These are phyloP conservation scores for Chrysoporthe deuterocubensis DNA, from an alignment of 2,329 filamentous ascomycete species.

Conservation along the genomic window DNA sequence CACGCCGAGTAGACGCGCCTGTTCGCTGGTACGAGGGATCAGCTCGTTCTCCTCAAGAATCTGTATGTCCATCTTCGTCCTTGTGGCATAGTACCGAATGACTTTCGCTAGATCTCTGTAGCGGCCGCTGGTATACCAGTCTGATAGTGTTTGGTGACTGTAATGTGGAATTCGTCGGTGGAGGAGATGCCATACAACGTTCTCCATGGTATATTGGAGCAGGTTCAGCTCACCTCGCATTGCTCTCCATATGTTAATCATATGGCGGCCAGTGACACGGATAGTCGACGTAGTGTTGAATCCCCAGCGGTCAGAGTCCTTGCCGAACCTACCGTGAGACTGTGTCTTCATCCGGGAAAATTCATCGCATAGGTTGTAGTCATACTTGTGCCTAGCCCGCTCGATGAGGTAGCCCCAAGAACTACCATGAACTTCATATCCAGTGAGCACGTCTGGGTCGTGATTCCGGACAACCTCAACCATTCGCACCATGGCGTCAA, in stretches of 20 bases:
- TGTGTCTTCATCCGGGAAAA: conserved; percentile 86
- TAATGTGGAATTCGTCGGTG: conserved; percentile 90
- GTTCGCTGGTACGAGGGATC: conserved; percentile 87
- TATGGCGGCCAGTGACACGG: conserved; percentile 88
- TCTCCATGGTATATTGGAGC: conserved; percentile 94
- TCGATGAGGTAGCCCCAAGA: conserved; percentile 98
- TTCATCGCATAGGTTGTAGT: conserved; percentile 88
- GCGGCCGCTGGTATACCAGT: conserved; percentile 76
- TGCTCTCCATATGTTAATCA: conserved; percentile 96
- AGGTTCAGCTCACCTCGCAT: conserved; percentile 93
- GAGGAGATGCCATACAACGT: conserved; percentile 88
- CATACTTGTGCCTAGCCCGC: conserved; percentile 81
- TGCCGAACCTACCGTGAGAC: conserved; percentile 82
- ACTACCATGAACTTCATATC: conserved; percentile 89
- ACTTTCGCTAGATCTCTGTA: conserved; percentile 73
- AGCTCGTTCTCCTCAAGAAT: conserved; percentile 91
- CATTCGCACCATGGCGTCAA: conserved; percentile 83
- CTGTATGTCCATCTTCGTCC: conserved; percentile 83
- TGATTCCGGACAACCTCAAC: conserved; percentile 81
- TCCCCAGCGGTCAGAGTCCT: conserved; percentile 87
- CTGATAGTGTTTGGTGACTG: conserved; percentile 74
- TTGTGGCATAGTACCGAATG: conserved; percentile 74
- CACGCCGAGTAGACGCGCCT: conserved; percentile 87
- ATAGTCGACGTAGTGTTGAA: conserved; percentile 94
- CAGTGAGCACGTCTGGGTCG: conserved; percentile 92